Evolutionary conservation across 208 protist genomes (phyloP).

Genomic region (Endotrypanum monterogeii): DNA sequence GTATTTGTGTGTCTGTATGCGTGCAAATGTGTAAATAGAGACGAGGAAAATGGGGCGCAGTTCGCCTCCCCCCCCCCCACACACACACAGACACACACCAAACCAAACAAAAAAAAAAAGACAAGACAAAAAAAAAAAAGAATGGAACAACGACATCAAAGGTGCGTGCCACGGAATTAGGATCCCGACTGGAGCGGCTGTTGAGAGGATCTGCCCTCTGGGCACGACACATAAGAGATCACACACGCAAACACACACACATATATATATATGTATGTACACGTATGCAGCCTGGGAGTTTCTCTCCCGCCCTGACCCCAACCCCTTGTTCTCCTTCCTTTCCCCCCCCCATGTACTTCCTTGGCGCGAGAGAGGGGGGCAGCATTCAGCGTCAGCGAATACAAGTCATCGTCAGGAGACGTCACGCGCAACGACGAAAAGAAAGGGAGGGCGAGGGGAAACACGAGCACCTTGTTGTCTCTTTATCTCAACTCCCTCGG

Average conservation of each 20-base stretch:
- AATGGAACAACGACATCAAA: background rate
- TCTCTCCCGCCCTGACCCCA: too few relatives aligned
- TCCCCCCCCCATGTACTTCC: background rate
- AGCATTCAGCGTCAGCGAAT: background rate
- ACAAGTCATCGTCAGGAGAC: background rate
- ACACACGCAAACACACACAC: background rate
- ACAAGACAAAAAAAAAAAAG: background rate
- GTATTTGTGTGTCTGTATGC: too few relatives aligned
- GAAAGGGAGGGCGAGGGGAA: too few relatives aligned
- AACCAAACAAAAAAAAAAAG: background rate
- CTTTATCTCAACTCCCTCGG: background rate
- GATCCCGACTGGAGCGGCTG: background rate
- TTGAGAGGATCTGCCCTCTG: background rate
- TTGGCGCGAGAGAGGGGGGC: background rate
- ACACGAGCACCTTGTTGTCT: background rate
- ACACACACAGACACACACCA: too few relatives aligned
- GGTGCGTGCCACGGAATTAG: background rate
- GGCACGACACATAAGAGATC: background rate
- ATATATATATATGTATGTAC: too few relatives aligned
- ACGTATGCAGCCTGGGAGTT: conserved; percentile 1
- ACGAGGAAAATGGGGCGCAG: too few relatives aligned
- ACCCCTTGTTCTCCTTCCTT: too few relatives aligned
- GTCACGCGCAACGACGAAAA: background rate
- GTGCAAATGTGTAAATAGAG: too few relatives aligned
- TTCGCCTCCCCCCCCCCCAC: background rate